Evolutionary conservation across 1,284 basidiomycete species (phyloP), one percentile per base, ranked within the genome.

Genomic region (Cryptococcus sp.): DNA sequence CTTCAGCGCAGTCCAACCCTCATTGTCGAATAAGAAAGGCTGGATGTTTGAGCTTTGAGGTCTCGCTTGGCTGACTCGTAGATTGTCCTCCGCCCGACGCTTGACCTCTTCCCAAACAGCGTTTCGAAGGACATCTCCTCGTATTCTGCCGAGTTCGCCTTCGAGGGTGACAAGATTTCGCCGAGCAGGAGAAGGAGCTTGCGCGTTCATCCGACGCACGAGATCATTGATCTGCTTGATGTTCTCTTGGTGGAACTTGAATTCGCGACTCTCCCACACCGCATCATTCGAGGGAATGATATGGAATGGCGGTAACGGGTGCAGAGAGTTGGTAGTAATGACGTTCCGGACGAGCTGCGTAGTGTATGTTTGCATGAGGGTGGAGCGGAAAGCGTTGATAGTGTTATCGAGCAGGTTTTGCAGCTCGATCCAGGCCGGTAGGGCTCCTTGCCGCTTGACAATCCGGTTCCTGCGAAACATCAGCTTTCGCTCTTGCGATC

Each of bases 371-470:
- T 65, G 60, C 3, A 76, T 61, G 1, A 93, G 77, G 4, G 86
- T 80, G 22, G 81, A 78, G 2, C 90, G 84, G 76, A 93, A 93
- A 0, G 83, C 78, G 3, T 65, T 68, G 5, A 88, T 73, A 0
- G 87, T 83, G 1, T 75, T 72, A 54, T 88, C 85, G 37, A 89
- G 75, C 57, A 85, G 83, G 58, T 81, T 80, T 75, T 93, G 92
- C 37, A 93, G 69, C 75, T 94, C 91, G 3, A 95, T 87, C 91
- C 91, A 95, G 3, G 91, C 89, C n/a, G 92, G 93, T 0, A 87
- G 84, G 2, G 88, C 89, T 16, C 89, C 90, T 67, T 93, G 89
- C 40, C 86, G 81, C 68, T 91, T 88, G 19, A 95, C 84, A 57
- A 94, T 92, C 15, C 91, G 84, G 69, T 94, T 94, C 88, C 67